Base-by-base conservation (phyloP, 1,284 basidiomycete genomes). In the Kalmanozyma brasiliensis region DNA sequence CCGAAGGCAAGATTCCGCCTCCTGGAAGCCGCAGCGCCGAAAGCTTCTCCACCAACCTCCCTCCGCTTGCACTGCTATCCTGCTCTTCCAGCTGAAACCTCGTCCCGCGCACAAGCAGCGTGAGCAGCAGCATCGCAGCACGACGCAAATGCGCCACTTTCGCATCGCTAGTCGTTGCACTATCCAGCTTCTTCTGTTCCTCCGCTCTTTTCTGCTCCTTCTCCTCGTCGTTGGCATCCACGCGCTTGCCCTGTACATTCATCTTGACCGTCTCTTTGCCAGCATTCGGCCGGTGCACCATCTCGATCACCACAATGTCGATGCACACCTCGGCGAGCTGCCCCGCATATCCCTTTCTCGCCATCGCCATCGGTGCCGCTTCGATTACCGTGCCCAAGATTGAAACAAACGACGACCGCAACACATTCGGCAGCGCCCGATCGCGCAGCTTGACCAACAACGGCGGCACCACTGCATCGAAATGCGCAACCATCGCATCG, bases 401-500 rank as follows among this genome's bases (percentile, higher is more conserved):
- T 8, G 78, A 74, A 14, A 82, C 33, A 16, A 77, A 74, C 16
- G 78, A 80, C 13, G 67, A 69, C 13, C 76, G 60, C 30, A 82
- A 32, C 20, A 79, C 74, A 11, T 74, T 73, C 1, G 80, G 71
- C 40, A 73, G 37, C 4, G 60, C 14, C 8, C 64, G 43, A 42
- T 80, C 67, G 16, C 79, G 52, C 41, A 81, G 41, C 24, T 51
- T 70, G 1, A 60, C 53, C 34, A 82, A 30, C 9, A 82, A 40
- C 2, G 78, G 77, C 10, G 65, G 52, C 0, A 78, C 69, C 16
- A 82, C 51, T 13, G 42, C 14, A 48, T 52, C 44, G 33, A 53
- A 10, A 55, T 60, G 79, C 91, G 89, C 9, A 86, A 79, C 4
- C 24, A 96, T 84, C 0, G 90, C 86, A 33, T 88, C 87, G 8